Evolutionary conservation across 2,329 filamentous ascomycete species (phyloP), one percentile per base, ranked within the genome.

Genomic region (Penicillium sp.): DNA sequence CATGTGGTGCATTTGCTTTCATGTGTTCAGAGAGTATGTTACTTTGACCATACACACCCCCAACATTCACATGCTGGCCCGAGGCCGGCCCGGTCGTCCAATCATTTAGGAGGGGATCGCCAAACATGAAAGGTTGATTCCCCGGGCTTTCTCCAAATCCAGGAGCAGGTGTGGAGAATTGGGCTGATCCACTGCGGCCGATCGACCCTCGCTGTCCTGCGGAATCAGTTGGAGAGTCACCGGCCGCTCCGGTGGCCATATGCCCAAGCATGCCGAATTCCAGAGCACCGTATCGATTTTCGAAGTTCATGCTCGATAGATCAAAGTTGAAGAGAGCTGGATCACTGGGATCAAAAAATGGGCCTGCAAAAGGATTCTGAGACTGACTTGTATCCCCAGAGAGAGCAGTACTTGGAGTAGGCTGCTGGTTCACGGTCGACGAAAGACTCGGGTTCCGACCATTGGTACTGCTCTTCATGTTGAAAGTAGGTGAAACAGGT

Each of bases 201-300:
- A 78, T 75, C 38, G 77, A 78, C n/a, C 76, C 76, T 59, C 75
- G 71, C 41, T 77, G 74, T n/a, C 74, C 77, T 46, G 70, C 70
- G 19, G 73, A 76, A 53, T 94, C 90, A 52, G 85, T 85, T 5
- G 88, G 84, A 7, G 88, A 89, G 64, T 94, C 90, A n/a, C 86
- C 88, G 14, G 90, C 88, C 16, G 90, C 88, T 14, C 89, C 89
- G n/a, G 89, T 91, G 57, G 90, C 91, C 89, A 99, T 96, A 72
- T 97, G 93, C 28, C 91, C 91, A 0, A 99, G 84, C 84, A 97
- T 97, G 51, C 91, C 89, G 72, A 97, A 97, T 73, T 97, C 94
- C 73, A 96, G 82, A 17, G 92, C 93, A 57, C 92, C 93, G 69
- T 97, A 99, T 61, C 96, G 91, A 70, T 94, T 97, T 53, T 91